Evolutionary conservation across 768 basidiomycete genomes (phyloP), one percentile per base, ranked within the genome.

Genomic region (Amanita rubescens): DNA sequence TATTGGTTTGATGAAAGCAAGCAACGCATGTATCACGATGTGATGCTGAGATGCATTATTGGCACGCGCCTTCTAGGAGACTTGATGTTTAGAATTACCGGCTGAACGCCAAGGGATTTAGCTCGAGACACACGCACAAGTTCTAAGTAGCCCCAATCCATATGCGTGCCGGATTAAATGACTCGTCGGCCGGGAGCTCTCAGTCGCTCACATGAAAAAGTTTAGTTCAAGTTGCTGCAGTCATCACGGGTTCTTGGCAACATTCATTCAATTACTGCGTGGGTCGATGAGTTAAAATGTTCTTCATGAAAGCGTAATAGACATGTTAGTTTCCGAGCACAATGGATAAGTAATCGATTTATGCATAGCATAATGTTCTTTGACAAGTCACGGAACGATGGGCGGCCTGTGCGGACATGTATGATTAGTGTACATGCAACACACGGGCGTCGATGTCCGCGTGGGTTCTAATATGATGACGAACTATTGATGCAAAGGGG

Each of bases 351-450:
- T 44, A 24, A 44, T 43, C 19, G 5, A 43, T 43, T 20, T 25
- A 25, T 43, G 25, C 43, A 7, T 44, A 44, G 43, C 30, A 45
- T 45, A 45, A 45, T 45, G 44, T 45, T 45, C 44, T 45, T 45
- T 45, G 44, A 17, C 44, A 45, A 45, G 44, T 17, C 25, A 15
- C 43, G 27, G 37, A 41, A 25, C 30, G 27, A 45, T 19, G n/a
- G 25, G 44, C 44, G 44, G 44, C 25, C 44, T 17, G 27, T 14
- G 15, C 24, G 44, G 44, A 30, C 25, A 45, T n/a, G n/a, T n/a
- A n/a, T 45, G 44, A 45, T 30, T 30, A 32, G 5, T 19, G 27
- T 17, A 15, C n/a, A n/a, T n/a, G 27, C 27, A 30, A 30, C 27
- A 17, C 27, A 32, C 44, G 44, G 44, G 25, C 10, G 44, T 32